Base-by-base conservation (phyloP, 495 filamentous ascomycete species). In the Neurospora sp. region DNA sequence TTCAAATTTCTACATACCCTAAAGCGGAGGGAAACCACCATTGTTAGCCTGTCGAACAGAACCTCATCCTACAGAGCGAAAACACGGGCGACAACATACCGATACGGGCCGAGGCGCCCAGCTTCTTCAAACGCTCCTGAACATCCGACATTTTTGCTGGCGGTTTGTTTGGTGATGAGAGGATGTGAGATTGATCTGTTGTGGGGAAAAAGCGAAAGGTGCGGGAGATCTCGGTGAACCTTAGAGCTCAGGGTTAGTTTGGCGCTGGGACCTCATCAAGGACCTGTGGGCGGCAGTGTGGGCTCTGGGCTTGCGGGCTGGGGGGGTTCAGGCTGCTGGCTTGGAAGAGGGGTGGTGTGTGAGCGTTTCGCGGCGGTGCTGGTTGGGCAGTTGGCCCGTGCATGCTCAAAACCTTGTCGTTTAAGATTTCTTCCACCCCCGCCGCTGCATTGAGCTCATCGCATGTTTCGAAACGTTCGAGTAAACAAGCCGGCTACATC, bases 61-160 rank as follows among this genome's bases (percentile, higher is more conserved):
- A 44, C 37, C 41, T 31, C 41, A 59, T 37, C 35, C 46, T 31
- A 41, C 44, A 54, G 16, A 41, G 54, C 39, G 41, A 62, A 70
- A 75, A 72, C 69, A 74, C 44, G 73, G 48, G 39, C 69, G 77
- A 72, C 75, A 75, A 92, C 91, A 78, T 88, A 93, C 92, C 92
- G 83, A 92, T 93, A 78, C 92, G 90, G 79, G 91, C 90, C 73
- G 89, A 87, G 83, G 87, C 87, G 81, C 92, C 91, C 84, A 94
- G 90, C 85, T 90, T 92, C 83, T 90, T 91, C 75, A 94, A 84
- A 84, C 92, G 90, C 82, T 87, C 87, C 84, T 86, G 85, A 73
- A 86, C 78, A 82, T 90, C 90, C 77, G 88, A 89, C 90, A 92
- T 92, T 81, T 80, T 89, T 80, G 78, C 77, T 69, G 71, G 39